Conservation (phyloP, 768 basidiomycete species). For the Tricholoma hemisulphureum region DNA sequence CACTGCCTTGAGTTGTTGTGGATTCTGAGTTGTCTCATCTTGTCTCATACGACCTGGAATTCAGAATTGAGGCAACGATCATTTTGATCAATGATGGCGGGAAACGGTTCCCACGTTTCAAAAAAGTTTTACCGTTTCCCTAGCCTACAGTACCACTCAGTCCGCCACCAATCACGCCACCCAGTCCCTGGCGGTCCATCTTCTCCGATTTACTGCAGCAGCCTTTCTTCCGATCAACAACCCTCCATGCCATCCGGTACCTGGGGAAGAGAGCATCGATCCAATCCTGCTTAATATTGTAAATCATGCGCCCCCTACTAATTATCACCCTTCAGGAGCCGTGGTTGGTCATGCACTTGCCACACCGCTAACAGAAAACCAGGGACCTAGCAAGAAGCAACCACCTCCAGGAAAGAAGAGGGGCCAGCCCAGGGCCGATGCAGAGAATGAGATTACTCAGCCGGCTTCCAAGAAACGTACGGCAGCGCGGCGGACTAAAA, state of each 20-base stretch:
- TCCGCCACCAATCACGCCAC: background rate
- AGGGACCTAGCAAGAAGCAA: no score
- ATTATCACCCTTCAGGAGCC: background rate
- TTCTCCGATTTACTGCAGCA: background rate
- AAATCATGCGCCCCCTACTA: background rate
- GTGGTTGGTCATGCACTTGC: background rate
- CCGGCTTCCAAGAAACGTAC: background rate
- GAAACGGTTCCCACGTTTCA: no score
- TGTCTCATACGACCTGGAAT: no score
- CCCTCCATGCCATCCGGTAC: background rate
- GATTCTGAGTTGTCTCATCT: no score
- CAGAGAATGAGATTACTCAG: no score
- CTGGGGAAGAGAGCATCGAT: background rate
- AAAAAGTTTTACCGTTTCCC: background rate
- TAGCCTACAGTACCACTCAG: background rate
- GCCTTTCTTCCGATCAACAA: background rate
- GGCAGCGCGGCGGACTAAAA: no score
- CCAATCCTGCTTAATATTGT: background rate
- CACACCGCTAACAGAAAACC: background rate
- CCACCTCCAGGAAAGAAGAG: no score
- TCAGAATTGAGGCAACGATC: no score
- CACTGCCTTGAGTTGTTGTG: no score
- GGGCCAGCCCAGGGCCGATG: no score
- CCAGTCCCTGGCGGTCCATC: background rate
- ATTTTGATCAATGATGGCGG: no score